phyloP scores from a whole-genome alignment of 371 early-diverging fungal species.

The Mucor circinelloides region DNA sequence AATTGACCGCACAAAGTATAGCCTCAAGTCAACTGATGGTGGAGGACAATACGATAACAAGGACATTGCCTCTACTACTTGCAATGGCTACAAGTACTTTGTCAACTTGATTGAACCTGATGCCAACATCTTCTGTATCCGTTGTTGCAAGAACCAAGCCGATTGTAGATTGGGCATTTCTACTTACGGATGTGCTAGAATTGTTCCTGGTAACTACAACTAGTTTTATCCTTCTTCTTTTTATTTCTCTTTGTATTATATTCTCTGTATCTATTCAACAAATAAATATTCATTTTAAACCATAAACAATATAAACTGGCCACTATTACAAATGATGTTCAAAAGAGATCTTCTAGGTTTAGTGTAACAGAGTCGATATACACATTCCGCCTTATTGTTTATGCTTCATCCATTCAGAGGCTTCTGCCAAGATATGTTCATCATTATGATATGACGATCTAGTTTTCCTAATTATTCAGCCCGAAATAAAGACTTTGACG shows the following conservation, averaged over 20 bases:
- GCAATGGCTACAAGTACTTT: constrained; percentile 44
- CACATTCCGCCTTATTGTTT: background rate
- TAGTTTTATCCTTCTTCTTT: background rate
- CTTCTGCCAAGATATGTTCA: background rate
- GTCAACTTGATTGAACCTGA: constrained; percentile 49
- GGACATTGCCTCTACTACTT: constrained; percentile 24
- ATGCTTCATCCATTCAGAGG: background rate
- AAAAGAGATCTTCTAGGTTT: background rate
- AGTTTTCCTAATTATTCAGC: background rate
- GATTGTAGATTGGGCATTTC: constrained; percentile 21
- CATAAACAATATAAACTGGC: background rate
- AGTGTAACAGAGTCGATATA: background rate
- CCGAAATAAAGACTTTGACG: background rate
- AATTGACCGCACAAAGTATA: constrained; percentile 29
- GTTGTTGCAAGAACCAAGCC: constrained; percentile 24
- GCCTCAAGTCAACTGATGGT: constrained; percentile 23
- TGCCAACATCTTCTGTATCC: constrained; percentile 38
- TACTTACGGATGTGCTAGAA: constrained; percentile 19
- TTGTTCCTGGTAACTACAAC: constrained; percentile 27
- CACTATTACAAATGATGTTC: background rate
- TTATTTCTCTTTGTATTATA: background rate
- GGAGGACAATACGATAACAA: constrained; percentile 52
- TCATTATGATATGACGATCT: background rate
- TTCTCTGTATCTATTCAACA: background rate
- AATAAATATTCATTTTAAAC: background rate